Conservation (phyloP, 2,329 filamentous ascomycete species). For the Trichoderma endophyticum region DNA sequence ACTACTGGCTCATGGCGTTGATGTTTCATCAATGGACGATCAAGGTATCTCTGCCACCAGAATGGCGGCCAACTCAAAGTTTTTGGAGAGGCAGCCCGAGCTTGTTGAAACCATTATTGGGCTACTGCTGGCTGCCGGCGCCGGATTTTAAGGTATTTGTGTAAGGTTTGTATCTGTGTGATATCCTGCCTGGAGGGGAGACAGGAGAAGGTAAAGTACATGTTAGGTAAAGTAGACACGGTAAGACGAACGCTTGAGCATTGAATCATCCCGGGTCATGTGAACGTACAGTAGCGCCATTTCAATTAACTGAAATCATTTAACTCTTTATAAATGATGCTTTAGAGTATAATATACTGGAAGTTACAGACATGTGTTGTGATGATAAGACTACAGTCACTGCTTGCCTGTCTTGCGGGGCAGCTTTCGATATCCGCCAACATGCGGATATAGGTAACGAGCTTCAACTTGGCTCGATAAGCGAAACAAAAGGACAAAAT, state of each 20-base stretch:
- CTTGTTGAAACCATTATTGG: not conserved
- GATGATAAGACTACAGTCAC: too few species aligned
- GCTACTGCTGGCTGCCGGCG: not conserved
- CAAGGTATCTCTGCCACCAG: not conserved
- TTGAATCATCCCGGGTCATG: not conserved
- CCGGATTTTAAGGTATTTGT: not conserved
- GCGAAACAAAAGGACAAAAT: not conserved
- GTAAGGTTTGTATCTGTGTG: not conserved
- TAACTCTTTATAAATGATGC: not conserved
- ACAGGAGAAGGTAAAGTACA: not conserved
- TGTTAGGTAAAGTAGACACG: not conserved
- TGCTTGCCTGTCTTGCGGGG: not conserved
- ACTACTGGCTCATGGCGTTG: conserved; percentile 11
- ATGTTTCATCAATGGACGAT: conserved; percentile 2
- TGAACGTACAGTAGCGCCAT: not conserved
- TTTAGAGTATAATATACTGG: not conserved
- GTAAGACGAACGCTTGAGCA: not conserved
- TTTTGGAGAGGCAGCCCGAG: not conserved
- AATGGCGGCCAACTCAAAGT: not conserved
- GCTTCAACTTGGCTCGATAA: not conserved
- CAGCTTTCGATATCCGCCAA: not conserved
- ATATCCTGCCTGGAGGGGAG: not conserved
- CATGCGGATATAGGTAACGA: not conserved
- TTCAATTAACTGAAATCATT: not conserved
- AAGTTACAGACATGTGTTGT: not conserved